phyloP scores from a whole-genome alignment of 345 rosid genomes.

The Rhodamnia rubescens region DNA sequence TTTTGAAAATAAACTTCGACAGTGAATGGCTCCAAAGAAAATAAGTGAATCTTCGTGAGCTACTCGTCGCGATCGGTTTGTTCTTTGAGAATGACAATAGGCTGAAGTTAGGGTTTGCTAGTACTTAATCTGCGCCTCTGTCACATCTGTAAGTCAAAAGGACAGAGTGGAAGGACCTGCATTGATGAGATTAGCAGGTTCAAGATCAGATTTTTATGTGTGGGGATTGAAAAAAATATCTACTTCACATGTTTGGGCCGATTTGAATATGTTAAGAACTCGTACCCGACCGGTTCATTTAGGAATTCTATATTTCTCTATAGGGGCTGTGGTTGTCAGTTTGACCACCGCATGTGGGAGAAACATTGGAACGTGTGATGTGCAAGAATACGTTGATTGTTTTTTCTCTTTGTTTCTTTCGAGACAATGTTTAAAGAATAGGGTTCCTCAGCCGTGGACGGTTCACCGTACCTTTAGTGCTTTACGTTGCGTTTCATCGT shows the following conservation, averaged over 20 bases:
- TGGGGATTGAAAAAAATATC: too few species aligned
- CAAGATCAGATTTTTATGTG: not conserved
- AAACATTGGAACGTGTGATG: not conserved
- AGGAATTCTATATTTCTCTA: not conserved
- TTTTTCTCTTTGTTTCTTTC: not conserved
- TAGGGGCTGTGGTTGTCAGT: not conserved
- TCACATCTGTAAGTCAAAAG: not conserved
- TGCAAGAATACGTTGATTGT: not conserved
- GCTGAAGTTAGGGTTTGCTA: not conserved
- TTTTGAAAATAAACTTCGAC: too few species aligned
- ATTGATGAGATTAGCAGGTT: not conserved
- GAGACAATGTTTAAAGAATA: not conserved
- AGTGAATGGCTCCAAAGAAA: too few species aligned
- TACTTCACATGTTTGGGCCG: not conserved
- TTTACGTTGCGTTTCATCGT: too few species aligned
- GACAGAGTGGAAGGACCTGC: not conserved
- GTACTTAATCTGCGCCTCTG: not conserved
- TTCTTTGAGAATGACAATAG: too few species aligned
- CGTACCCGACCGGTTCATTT: not conserved
- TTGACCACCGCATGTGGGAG: not conserved
- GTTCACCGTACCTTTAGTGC: not conserved
- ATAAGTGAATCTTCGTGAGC: too few species aligned
- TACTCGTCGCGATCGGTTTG: not conserved
- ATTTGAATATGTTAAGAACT: not conserved
- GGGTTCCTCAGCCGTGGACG: not conserved